These are phyloP conservation scores for Mikania micrantha DNA, from an alignment of 129 eudicot species.

Conservation along the genomic window DNA sequence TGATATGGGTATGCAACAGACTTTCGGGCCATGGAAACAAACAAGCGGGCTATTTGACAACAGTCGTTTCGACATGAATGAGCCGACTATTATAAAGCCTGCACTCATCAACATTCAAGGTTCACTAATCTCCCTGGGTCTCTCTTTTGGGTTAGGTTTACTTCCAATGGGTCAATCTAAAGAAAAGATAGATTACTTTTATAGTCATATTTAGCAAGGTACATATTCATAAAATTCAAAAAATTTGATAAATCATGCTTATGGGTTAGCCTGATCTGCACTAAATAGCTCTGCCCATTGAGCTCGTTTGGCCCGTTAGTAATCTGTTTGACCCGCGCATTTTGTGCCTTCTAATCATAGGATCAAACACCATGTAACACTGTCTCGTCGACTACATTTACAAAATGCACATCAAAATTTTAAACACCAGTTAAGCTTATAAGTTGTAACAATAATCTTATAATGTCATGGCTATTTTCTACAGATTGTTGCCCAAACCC, in stretches of 20 bases:
- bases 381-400: background rate
- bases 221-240: background rate
- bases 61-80: constrained; percentile 27
- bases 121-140: constrained; percentile 14
- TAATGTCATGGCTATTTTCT: constrained; percentile 5
- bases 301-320: background rate
- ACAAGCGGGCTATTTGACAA: constrained; percentile 17
- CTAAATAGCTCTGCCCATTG: no score
- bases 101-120: constrained; percentile 52
- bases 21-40: constrained; percentile 37
- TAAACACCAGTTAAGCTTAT: background rate
- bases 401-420: background rate
- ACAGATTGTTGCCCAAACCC: constrained; percentile 45
- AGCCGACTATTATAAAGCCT: constrained; percentile 35
- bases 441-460: background rate
- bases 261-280: no score
- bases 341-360: background rate
- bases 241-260: background rate
- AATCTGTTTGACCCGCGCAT: background rate
- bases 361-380: background rate
- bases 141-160: background rate
- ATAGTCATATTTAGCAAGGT: background rate
- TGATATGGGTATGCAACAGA: constrained; percentile 22
- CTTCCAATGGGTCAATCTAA: background rate
- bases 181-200: no score